Conservation (phyloP, 352 stramenopile species). For the Globisporangium parvum region DNA sequence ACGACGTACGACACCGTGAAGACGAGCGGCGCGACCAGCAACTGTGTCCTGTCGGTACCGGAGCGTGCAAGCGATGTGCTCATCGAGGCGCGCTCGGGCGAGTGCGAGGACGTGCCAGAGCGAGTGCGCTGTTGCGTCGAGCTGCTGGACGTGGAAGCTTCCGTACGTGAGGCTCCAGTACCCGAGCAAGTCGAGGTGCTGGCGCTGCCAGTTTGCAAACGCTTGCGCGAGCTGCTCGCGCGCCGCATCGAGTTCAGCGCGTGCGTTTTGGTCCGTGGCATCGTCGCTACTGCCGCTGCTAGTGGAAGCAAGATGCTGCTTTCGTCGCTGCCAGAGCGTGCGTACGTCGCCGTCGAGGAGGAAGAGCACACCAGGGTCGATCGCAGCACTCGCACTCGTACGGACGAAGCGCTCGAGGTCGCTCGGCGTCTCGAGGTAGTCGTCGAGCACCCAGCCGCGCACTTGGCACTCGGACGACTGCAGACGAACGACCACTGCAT, state of each 20-base stretch:
- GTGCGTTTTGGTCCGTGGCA: not conserved
- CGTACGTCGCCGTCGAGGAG: slow-evolving; percentile 34
- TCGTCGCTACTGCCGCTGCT: not conserved
- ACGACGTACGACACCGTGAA: slow-evolving; percentile 28
- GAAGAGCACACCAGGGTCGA: slow-evolving; percentile 48
- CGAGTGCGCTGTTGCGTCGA: slow-evolving; percentile 28
- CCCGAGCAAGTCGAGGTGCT: slow-evolving; percentile 41
- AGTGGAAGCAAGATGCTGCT: not conserved
- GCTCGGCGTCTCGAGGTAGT: slow-evolving; percentile 26
- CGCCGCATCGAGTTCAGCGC: slow-evolving; percentile 7
- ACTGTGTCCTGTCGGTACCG: slow-evolving; percentile 21
- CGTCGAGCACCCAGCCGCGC: slow-evolving; percentile 58
- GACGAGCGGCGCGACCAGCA: slow-evolving; percentile 15
- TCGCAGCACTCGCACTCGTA: not conserved
- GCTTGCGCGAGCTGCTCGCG: slow-evolving; percentile 14
- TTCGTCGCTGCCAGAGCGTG: slow-evolving; percentile 20
- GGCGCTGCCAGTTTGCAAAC: slow-evolving; percentile 35
- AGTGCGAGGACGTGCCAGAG: slow-evolving; percentile 39
- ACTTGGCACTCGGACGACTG: slow-evolving; percentile 51
- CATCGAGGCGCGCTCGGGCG: slow-evolving; percentile 19
- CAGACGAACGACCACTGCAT: slow-evolving; percentile 37
- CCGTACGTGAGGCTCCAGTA: slow-evolving; percentile 42
- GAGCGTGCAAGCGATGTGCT: slow-evolving; percentile 14
- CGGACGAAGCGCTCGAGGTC: slow-evolving; percentile 24
- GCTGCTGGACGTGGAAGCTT: slow-evolving; percentile 37